phyloP scores from a whole-genome alignment of 1,284 basidiomycete genomes.

The Paramarasmius palmivorus region DNA sequence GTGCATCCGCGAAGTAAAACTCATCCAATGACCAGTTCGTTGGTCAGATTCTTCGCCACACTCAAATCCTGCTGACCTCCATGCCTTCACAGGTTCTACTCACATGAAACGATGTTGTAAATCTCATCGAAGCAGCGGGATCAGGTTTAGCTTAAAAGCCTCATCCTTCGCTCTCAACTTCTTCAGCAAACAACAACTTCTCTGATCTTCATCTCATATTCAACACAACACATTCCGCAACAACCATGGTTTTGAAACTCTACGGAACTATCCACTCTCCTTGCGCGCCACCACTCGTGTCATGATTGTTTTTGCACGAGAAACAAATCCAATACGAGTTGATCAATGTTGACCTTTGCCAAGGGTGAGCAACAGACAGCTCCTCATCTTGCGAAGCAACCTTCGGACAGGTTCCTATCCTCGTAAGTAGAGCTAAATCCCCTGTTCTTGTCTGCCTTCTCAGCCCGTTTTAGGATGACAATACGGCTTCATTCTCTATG shows the following conservation, averaged over 20 bases:
- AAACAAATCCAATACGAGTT: constrained; percentile 53
- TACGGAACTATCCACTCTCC: constrained; percentile 42
- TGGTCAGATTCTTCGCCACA: no score
- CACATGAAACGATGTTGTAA: no score
- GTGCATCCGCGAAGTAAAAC: no score
- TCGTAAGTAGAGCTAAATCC: constrained; percentile 28
- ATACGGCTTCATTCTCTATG: constrained; percentile 36
- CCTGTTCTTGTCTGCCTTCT: constrained; percentile 8
- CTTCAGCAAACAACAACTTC: no score
- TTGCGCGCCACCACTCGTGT: constrained; percentile 50
- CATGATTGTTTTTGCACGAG: constrained; percentile 45
- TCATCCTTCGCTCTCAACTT: no score
- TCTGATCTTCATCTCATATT: no score
- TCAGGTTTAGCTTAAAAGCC: no score
- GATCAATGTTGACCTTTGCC: constrained; percentile 38
- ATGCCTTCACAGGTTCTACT: no score
- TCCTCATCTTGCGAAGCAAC: constrained; percentile 49
- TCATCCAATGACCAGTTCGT: no score
- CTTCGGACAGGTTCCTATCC: constrained; percentile 66
- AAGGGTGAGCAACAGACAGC: constrained; percentile 50
- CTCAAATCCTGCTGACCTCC: no score
- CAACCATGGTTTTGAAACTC: constrained; percentile 52
- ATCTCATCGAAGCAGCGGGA: no score
- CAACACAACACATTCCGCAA: not conserved
- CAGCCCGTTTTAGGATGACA: constrained; percentile 34